Conservation (phyloP, 169 alveolate genomes). For the Babesia sp. region DNA sequence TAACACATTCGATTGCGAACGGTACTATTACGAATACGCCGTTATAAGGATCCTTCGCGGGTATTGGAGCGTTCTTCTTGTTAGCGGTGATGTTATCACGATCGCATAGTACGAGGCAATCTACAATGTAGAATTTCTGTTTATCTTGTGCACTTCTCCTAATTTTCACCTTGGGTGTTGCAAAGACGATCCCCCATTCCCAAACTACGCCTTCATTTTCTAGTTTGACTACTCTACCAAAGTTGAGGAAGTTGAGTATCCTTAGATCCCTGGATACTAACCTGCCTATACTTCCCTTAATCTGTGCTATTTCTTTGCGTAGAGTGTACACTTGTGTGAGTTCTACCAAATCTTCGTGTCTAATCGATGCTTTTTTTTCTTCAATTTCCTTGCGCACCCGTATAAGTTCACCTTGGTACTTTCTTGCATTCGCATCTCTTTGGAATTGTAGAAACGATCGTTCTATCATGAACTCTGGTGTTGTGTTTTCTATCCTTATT, state of each 20-base stretch:
- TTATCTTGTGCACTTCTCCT: slow-evolving; percentile 14
- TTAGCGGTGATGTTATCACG: slow-evolving; percentile 8
- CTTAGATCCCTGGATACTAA: slow-evolving; percentile 62
- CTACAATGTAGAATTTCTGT: slow-evolving; percentile 36
- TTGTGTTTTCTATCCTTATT: slow-evolving; percentile 93
- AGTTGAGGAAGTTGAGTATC: slow-evolving; percentile 35
- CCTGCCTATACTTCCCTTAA: slow-evolving; percentile 70
- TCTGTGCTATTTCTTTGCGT: slow-evolving; percentile 40
- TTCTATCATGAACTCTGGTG: slow-evolving; percentile 94
- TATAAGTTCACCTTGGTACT: slow-evolving; percentile 8
- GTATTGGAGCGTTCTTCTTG: slow-evolving; percentile 28
- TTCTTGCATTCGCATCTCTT: slow-evolving; percentile 78
- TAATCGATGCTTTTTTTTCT: slow-evolving; percentile 66
- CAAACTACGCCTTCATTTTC: slow-evolving; percentile 46
- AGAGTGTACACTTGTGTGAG: slow-evolving; percentile 1
- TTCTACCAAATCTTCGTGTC: slow-evolving; percentile 30
- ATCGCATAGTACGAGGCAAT: slow-evolving; percentile 56
- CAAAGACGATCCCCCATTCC: slow-evolving; percentile 66
- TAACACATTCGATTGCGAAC: slow-evolving; percentile 48
- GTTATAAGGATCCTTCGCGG: slow-evolving; percentile 20
- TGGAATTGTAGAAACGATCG: slow-evolving; percentile 95
- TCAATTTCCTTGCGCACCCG: slow-evolving; percentile 32
- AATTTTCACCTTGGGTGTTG: slow-evolving; percentile 48
- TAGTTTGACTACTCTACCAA: slow-evolving; percentile 51
- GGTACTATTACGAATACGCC: slow-evolving; percentile 46